These are phyloP conservation scores for Verticillium longisporum DNA, from an alignment of 2,329 filamentous ascomycete genomes.

Conservation along the genomic window DNA sequence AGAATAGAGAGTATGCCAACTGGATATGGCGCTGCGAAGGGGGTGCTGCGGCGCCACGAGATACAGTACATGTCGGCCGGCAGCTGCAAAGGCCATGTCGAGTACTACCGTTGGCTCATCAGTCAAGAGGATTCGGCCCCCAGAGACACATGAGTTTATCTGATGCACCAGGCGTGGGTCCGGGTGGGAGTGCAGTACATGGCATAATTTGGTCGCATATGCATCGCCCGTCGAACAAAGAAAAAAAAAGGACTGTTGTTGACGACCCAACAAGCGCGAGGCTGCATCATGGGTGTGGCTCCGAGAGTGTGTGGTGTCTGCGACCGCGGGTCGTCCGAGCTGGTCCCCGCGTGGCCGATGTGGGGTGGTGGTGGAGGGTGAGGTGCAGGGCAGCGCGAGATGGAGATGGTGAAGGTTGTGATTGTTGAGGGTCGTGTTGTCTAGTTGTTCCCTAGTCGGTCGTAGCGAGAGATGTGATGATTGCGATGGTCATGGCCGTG, in stretches of 20 bases:
- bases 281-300: not conserved
- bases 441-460: not conserved
- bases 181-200: slow-evolving; percentile 4
- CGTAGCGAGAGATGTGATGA: not conserved
- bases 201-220: not conserved
- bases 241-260: not conserved
- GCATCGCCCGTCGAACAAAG: slow-evolving; percentile 5
- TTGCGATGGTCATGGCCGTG: not conserved
- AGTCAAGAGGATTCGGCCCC: not conserved
- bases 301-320: slow-evolving; percentile 4
- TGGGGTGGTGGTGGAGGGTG: not conserved
- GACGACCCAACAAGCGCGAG: slow-evolving; percentile 5
- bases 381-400: slow-evolving; percentile 1
- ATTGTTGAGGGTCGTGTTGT: not conserved
- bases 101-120: not conserved
- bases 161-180: slow-evolving; percentile 6
- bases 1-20: not conserved
- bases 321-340: slow-evolving; percentile 6
- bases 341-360: slow-evolving; percentile 1
- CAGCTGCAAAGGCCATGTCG: not conserved
- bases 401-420: not conserved
- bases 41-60: too few relatives aligned
- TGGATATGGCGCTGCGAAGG: not conserved
- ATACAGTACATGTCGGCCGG: not conserved
- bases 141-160: slow-evolving; percentile 2